These are phyloP conservation scores for Aspergillus transmontanensis DNA, from an alignment of 2,329 filamentous ascomycete genomes.

Conservation along the genomic window DNA sequence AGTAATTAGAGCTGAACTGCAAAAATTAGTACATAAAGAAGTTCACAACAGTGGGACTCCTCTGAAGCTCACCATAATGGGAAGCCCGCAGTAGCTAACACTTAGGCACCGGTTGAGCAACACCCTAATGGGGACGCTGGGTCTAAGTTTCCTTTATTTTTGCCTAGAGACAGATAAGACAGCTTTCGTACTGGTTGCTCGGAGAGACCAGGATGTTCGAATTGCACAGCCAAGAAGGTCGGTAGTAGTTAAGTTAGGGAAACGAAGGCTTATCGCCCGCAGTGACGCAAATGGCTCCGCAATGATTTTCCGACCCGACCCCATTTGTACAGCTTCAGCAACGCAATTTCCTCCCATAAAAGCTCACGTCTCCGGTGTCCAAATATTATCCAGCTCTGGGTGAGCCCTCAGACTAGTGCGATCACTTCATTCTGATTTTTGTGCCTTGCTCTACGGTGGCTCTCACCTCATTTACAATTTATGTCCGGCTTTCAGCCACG, in stretches of 20 bases:
- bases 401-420: neutral
- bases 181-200: neutral
- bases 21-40: conserved; percentile 19
- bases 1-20: conserved; percentile 52
- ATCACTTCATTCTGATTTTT: too few relatives aligned
- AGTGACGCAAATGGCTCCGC: conserved; percentile 43
- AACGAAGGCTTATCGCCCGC: conserved; percentile 22
- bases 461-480: neutral
- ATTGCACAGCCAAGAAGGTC: neutral
- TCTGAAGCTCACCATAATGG: conserved; percentile 29
- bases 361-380: neutral
- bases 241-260: conserved; percentile 8
- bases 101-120: neutral
- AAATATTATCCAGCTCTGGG: neutral
- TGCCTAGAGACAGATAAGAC: too few relatives aligned
- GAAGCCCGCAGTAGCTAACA: neutral
- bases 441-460: neutral
- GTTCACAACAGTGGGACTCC: neutral
- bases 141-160: neutral
- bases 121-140: neutral
- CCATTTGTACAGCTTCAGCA: conserved; percentile 25
- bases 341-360: conserved; percentile 10
- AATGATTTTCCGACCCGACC: conserved; percentile 46
- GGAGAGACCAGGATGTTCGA: neutral
- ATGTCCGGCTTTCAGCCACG: conserved; percentile 70